Conservation (phyloP, 1,139 yeast genomes). For the Yamadazyma membranifaciens region DNA sequence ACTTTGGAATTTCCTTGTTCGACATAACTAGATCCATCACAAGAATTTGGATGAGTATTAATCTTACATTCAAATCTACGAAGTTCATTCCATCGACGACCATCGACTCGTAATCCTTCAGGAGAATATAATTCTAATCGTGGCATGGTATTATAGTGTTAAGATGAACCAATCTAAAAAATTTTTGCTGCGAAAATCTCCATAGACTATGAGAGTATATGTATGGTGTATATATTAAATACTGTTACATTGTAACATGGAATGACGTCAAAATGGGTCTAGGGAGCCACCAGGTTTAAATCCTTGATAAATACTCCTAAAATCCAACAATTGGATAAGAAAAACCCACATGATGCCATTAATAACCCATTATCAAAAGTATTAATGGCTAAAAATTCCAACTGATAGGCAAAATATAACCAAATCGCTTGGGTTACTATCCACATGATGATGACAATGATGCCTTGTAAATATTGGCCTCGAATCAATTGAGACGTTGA, state of each 20-base stretch:
- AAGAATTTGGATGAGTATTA: slow-evolving; percentile 82
- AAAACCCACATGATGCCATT: slow-evolving; percentile 61
- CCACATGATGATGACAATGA: slow-evolving; percentile 56
- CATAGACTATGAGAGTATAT: too few relatives aligned
- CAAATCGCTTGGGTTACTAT: slow-evolving; percentile 68
- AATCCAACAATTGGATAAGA: slow-evolving; percentile 64
- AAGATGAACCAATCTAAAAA: not conserved
- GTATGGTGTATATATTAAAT: too few relatives aligned
- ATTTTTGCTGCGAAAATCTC: not conserved
- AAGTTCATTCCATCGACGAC: slow-evolving; percentile 92
- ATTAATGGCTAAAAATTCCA: slow-evolving; percentile 76
- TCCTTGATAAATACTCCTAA: slow-evolving; percentile 58
- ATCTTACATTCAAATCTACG: slow-evolving; percentile 77
- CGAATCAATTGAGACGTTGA: slow-evolving; percentile 39
- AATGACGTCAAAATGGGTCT: not conserved
- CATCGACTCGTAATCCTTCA: slow-evolving; percentile 89
- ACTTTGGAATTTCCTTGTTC: slow-evolving; percentile 94
- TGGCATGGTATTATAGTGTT: slow-evolving; percentile 37
- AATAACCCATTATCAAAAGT: slow-evolving; percentile 67
- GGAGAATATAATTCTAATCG: slow-evolving; percentile 85
- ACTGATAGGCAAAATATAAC: slow-evolving; percentile 73
- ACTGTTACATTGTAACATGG: too few relatives aligned
- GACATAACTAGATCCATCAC: slow-evolving; percentile 90
- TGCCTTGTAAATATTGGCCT: slow-evolving; percentile 28
- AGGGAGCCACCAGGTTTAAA: slow-evolving; percentile 8